These are phyloP conservation scores for Talaromyces sp. DNA, from an alignment of 2,329 filamentous ascomycete species.

Conservation along the genomic window DNA sequence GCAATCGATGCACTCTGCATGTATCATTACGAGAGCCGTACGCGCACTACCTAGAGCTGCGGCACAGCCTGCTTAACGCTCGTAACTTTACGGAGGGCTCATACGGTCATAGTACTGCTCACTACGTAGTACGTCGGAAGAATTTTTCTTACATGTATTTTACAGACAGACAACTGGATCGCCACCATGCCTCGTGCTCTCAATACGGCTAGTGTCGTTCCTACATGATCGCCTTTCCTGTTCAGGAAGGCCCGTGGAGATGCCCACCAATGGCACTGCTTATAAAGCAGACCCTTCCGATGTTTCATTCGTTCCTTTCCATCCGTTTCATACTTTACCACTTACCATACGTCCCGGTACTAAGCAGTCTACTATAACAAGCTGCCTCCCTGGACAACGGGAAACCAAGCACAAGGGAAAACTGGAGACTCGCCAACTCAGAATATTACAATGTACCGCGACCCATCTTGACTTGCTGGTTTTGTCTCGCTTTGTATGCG, in stretches of 20 bases:
- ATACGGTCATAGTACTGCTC: too few species aligned
- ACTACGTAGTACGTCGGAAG: background rate
- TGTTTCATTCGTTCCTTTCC: background rate
- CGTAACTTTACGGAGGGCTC: background rate
- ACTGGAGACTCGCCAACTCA: slow-evolving; percentile 1
- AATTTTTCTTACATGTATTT: slow-evolving; percentile 2
- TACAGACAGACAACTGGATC: background rate
- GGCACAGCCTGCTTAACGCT: background rate
- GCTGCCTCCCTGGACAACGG: background rate
- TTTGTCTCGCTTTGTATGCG: slow-evolving; percentile 6
- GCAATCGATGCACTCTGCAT: background rate
- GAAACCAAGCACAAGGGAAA: background rate
- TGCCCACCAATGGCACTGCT: background rate
- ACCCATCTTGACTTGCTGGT: background rate
- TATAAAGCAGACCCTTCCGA: background rate
- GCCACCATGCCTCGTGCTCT: background rate
- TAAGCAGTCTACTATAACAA: background rate
- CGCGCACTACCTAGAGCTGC: background rate
- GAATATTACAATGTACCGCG: background rate
- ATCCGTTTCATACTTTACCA: background rate
- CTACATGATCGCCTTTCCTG: background rate
- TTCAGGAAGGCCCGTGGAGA: background rate
- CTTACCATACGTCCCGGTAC: background rate
- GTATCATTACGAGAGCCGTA: background rate
- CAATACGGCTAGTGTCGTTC: background rate